Base-by-base conservation (phyloP, 2,329 filamentous ascomycete species). In the Penicillium sp. region DNA sequence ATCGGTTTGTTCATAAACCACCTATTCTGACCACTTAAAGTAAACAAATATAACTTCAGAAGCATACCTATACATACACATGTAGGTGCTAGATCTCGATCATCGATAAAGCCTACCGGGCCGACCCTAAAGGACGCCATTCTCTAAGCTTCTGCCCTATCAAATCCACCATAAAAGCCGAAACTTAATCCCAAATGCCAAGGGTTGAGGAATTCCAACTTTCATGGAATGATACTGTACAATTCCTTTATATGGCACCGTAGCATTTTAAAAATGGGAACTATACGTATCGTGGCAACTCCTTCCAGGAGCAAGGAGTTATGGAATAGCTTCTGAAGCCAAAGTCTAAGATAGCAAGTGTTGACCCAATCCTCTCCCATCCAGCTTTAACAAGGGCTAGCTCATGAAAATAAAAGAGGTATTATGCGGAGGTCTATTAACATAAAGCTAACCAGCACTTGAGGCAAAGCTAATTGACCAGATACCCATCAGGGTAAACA, bases 401-500 rank as follows among this genome's bases (percentile, higher is more conserved):
- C 2, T 12, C 5, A 10, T 7, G 33, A 17, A 28, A 45, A 15
- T n/a, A 26, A n/a, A 3, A 21, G 6, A 21, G 17, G 4, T n/a
- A 7, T 21, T 9, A 15, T 9, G 4, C 4, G 2, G 13, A 31
- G 13, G 12, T 28, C 38, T 15, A 29, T 13, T 19, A 19, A 4
- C 17, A 41, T 41, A 22, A 42, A n/a, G 4, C 26, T n/a, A 31
- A 41, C n/a, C 5, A 28, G 17, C 12, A 31, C 12, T 4, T 42
- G 1, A 22, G 13, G 6, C 4, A 21, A 3, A 9, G 12, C 39
- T 38, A 39, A 19, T 39, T 43, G 34, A 61, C 53, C 29, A 60
- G 46, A 43, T 53, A 55, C 9, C 59, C 59, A 15, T 43, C 38
- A 21, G 59, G 60, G 51, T 61, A 60, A 19, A 56, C 50, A 34